Percentiles rank a stretch among this genome's conserved stretches.
Conservation (phyloP, 2,329 filamentous ascomycete species). For the Davidsoniella eucalypti region DNA sequence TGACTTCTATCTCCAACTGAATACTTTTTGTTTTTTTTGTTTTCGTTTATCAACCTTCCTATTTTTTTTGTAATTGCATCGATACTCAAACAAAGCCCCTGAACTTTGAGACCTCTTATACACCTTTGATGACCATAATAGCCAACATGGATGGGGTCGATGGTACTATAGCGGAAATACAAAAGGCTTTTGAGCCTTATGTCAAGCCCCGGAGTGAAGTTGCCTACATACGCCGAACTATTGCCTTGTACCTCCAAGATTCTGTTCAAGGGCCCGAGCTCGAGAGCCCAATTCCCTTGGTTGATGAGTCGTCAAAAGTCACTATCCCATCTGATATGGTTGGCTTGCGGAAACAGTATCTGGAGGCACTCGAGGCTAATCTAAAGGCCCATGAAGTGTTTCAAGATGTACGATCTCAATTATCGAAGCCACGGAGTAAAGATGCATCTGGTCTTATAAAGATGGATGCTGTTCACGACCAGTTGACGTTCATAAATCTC, state of each 20-base stretch:
- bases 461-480: conserved; percentile 25
- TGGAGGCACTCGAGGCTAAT: conserved; percentile 37
- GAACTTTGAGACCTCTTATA: background rate
- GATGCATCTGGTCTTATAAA: background rate
- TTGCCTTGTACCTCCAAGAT: conserved; percentile 33
- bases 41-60: background rate
- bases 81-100: background rate
- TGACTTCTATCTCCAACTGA: no score
- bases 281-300: conserved; percentile 8
- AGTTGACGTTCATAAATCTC: conserved; percentile 34
- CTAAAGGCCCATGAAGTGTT: conserved; percentile 34
- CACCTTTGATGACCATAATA: background rate
- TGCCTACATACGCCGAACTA: conserved; percentile 36
- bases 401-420: conserved; percentile 18
- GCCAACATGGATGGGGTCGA: conserved; percentile 5
- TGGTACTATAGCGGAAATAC: background rate
- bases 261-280: conserved; percentile 9
- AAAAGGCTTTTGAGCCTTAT: conserved; percentile 28
- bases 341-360: conserved; percentile 37
- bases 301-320: conserved; percentile 11
- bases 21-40: background rate
- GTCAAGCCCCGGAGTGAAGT: conserved; percentile 41
- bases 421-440: conserved; percentile 1
- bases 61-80: background rate
- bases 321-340: conserved; percentile 22